Evolutionary conservation across 345 rosid genomes (phyloP).

Genomic region (Heritiera littoralis): DNA sequence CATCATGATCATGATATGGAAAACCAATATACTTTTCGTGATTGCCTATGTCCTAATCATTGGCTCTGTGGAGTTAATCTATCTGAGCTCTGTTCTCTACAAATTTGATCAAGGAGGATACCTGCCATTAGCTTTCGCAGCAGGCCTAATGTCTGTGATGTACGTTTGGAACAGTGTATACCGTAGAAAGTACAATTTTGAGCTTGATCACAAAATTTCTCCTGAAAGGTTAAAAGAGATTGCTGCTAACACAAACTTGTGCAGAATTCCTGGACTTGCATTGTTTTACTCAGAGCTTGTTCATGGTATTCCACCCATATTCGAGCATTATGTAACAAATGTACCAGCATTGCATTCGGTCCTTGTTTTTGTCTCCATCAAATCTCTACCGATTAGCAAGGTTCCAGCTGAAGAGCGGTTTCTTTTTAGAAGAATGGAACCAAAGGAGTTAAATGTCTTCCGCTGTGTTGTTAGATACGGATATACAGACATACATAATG

Average conservation of each 20-base stretch:
- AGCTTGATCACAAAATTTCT: slow-evolving; percentile 47
- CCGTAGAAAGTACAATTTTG: slow-evolving; percentile 41
- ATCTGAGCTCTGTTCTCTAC: slow-evolving; percentile 51
- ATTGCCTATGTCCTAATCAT: slow-evolving; percentile 30
- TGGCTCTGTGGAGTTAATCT: slow-evolving; percentile 34
- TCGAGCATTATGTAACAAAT: slow-evolving; percentile 43
- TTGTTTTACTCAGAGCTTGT: slow-evolving; percentile 50
- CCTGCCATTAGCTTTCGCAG: slow-evolving; percentile 44
- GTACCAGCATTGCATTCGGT: slow-evolving; percentile 43
- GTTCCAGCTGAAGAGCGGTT: slow-evolving; percentile 40
- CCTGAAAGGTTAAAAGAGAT: slow-evolving; percentile 29
- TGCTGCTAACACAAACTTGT: neutral
- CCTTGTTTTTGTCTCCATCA: slow-evolving; percentile 46
- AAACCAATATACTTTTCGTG: slow-evolving; percentile 40
- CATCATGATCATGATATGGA: slow-evolving; percentile 61
- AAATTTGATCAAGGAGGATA: slow-evolving; percentile 53
- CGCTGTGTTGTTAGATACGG: slow-evolving; percentile 53
- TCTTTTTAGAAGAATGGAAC: slow-evolving; percentile 39
- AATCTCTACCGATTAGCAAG: slow-evolving; percentile 41
- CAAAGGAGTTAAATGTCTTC: slow-evolving; percentile 34
- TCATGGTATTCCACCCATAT: slow-evolving; percentile 47
- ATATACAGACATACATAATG: slow-evolving; percentile 36
- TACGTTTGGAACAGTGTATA: slow-evolving; percentile 45
- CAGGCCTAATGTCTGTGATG: slow-evolving; percentile 36
- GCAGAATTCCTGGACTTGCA: slow-evolving; percentile 42